Percentiles rank a stretch among this genome's conserved stretches.
Evolutionary conservation across 2,329 filamentous ascomycete genomes (phyloP).

Genomic region (Hortaea werneckii): DNA sequence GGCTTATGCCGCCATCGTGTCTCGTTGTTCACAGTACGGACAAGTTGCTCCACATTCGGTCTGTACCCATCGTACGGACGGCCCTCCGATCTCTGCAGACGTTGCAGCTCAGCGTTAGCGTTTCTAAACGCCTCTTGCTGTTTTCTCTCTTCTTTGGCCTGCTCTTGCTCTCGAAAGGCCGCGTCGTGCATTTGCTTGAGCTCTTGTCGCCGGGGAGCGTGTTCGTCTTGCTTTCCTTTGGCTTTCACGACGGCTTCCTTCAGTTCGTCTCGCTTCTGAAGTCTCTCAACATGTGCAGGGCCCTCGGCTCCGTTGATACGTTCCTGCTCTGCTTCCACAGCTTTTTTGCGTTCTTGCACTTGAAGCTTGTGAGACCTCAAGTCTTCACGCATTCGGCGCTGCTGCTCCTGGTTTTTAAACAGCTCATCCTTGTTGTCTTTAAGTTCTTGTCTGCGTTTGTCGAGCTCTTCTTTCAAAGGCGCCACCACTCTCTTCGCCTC

Average conservation of each 20-base stretch:
- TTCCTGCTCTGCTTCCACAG: constrained; percentile 46
- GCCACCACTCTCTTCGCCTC: constrained; percentile 27
- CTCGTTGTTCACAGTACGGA: constrained; percentile 62
- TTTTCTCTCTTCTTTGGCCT: constrained; percentile 10
- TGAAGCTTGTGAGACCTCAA: constrained; percentile 43
- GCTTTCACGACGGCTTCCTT: constrained; percentile 42
- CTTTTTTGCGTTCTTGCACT: constrained; percentile 32
- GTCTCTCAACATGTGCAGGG: constrained; percentile 54
- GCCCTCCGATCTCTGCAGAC: constrained; percentile 47
- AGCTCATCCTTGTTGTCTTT: constrained; percentile 27
- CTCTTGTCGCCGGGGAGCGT: constrained; percentile 27
- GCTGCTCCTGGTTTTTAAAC: constrained; percentile 36
- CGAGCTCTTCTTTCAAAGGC: constrained; percentile 38
- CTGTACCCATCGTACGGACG: constrained; percentile 55
- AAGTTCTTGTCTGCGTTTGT: constrained; percentile 42
- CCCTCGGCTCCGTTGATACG: constrained; percentile 56
- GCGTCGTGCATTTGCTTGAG: constrained; percentile 25
- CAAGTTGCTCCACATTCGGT: constrained; percentile 49
- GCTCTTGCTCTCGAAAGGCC: constrained; percentile 5
- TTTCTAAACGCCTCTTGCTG: constrained; percentile 23
- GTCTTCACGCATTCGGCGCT: constrained; percentile 53
- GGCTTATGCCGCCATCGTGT: constrained; percentile 59
- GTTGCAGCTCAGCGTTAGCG: constrained; percentile 41
- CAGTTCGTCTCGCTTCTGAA: constrained; percentile 39
- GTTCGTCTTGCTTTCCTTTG: constrained; percentile 24